These are phyloP conservation scores for Suhomyces pyralidae DNA, from an alignment of 805 yeast species.

Conservation along the genomic window DNA sequence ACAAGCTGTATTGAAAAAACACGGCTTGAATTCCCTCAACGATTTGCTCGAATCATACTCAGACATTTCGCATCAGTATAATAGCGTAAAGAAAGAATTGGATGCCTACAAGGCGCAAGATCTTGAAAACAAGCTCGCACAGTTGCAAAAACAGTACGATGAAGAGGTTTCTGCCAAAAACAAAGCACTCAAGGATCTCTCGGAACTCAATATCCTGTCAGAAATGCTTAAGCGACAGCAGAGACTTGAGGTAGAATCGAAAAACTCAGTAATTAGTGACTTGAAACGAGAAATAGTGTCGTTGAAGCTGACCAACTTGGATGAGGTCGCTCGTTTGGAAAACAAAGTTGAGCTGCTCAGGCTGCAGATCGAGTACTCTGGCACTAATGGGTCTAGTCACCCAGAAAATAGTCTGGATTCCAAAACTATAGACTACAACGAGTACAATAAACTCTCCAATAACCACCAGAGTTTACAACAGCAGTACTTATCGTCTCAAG, in stretches of 20 bases:
- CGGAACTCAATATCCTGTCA: slow-evolving; percentile 31
- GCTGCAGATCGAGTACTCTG: slow-evolving; percentile 49
- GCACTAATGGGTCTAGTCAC: background rate
- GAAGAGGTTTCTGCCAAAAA: slow-evolving; percentile 21
- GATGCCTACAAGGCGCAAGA: slow-evolving; percentile 16
- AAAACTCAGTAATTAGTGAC: slow-evolving; percentile 29
- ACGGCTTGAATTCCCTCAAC: slow-evolving; percentile 26
- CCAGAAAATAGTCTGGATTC: background rate
- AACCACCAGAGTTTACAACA: slow-evolving; percentile 59
- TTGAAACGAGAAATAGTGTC: slow-evolving; percentile 28
- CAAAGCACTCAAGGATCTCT: slow-evolving; percentile 19
- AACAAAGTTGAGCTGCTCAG: slow-evolving; percentile 67
- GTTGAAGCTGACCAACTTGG: slow-evolving; percentile 31
- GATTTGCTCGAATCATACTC: slow-evolving; percentile 23
- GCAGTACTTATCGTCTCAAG: slow-evolving; percentile 73
- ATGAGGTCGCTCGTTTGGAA: slow-evolving; percentile 54
- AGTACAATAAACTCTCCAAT: slow-evolving; percentile 40
- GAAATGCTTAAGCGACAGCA: slow-evolving; percentile 29
- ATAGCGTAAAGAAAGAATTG: slow-evolving; percentile 14
- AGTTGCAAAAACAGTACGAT: slow-evolving; percentile 21
- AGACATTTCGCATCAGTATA: slow-evolving; percentile 11
- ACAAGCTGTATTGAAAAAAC: slow-evolving; percentile 26
- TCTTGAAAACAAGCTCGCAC: slow-evolving; percentile 25
- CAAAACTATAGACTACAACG: slow-evolving; percentile 34
- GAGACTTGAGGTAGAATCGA: slow-evolving; percentile 34